Conservation (phyloP, 495 filamentous ascomycete genomes). For the Xylaria acuta region DNA sequence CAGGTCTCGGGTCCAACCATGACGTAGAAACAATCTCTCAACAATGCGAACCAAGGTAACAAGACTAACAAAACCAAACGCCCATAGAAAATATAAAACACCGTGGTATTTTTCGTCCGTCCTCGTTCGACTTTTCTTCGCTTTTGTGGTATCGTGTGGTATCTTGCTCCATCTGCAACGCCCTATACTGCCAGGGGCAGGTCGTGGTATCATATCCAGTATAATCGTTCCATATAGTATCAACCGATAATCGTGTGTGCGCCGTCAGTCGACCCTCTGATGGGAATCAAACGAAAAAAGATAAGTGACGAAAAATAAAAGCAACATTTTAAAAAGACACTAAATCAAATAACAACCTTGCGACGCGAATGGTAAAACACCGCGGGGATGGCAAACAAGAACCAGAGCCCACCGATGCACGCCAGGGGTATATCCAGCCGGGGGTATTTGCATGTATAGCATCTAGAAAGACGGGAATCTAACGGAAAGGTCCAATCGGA, state of each 20-base stretch:
- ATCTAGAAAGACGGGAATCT: conserved; percentile 54
- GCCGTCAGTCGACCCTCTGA: conserved; percentile 30
- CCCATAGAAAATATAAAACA: conserved; percentile 32
- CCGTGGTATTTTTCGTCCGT: conserved; percentile 37
- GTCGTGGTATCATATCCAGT: conserved; percentile 46
- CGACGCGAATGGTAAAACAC: not conserved
- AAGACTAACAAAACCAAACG: conserved; percentile 30
- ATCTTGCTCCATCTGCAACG: conserved; percentile 45
- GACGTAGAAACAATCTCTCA: conserved; percentile 12
- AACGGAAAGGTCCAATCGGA: conserved; percentile 86
- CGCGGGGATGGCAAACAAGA: conserved; percentile 30
- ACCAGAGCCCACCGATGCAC: conserved; percentile 65
- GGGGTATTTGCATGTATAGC: conserved; percentile 55
- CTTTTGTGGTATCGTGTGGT: conserved; percentile 47
- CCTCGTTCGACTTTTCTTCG: conserved; percentile 39
- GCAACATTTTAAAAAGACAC: conserved; percentile 32
- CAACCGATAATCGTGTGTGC: conserved; percentile 37
- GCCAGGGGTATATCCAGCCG: conserved; percentile 65
- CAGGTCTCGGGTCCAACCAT: conserved; percentile 13
- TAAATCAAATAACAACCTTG: not conserved
- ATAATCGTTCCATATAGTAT: conserved; percentile 44
- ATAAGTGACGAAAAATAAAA: conserved; percentile 25
- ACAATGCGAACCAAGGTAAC: conserved; percentile 17
- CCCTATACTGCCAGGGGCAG: conserved; percentile 41
- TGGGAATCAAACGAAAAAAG: conserved; percentile 24